phyloP scores from a whole-genome alignment of 2,329 filamentous ascomycete genomes.

The Hypoxylon rubiginosum region DNA sequence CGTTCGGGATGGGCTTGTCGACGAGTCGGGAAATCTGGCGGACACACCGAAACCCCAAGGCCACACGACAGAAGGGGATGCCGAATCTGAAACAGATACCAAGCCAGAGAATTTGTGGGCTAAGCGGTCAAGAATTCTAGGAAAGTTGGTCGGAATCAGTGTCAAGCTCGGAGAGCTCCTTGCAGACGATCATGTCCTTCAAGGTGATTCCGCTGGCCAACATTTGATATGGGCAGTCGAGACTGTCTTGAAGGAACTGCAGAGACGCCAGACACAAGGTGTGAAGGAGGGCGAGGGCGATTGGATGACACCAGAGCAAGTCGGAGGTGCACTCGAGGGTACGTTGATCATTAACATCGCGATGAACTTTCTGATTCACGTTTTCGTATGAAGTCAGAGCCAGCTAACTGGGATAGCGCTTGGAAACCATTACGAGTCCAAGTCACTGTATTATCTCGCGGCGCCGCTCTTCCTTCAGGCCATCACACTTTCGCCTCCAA shows the following conservation, averaged over 20 bases:
- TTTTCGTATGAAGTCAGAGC: constrained; percentile 6
- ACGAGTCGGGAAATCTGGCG: constrained; percentile 55
- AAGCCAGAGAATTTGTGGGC: constrained; percentile 65
- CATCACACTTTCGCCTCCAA: constrained; percentile 73
- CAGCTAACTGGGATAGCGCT: constrained; percentile 66
- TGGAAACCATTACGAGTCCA: constrained; percentile 80
- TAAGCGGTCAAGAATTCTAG: constrained; percentile 75
- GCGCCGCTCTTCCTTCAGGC: constrained; percentile 90
- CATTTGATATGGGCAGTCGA: constrained; percentile 85
- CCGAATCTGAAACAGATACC: constrained; percentile 37
- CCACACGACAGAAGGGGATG: constrained; percentile 28
- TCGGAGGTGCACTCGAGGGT: constrained; percentile 81
- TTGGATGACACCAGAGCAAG: constrained; percentile 78
- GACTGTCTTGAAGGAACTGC: constrained; percentile 79
- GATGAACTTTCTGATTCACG: neutral
- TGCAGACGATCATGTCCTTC: constrained; percentile 78
- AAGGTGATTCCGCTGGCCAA: constrained; percentile 81
- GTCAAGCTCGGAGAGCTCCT: constrained; percentile 91
- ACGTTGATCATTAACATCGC: constrained; percentile 38
- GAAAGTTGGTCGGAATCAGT: constrained; percentile 79
- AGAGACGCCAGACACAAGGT: constrained; percentile 75
- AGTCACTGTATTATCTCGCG: constrained; percentile 82
- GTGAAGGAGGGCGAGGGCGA: constrained; percentile 77
- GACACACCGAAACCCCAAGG: constrained; percentile 26
- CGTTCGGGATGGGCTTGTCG: constrained; percentile 61